Evolutionary conservation across 768 basidiomycete species (phyloP).

Genomic region (Collybiopsis confluens): DNA sequence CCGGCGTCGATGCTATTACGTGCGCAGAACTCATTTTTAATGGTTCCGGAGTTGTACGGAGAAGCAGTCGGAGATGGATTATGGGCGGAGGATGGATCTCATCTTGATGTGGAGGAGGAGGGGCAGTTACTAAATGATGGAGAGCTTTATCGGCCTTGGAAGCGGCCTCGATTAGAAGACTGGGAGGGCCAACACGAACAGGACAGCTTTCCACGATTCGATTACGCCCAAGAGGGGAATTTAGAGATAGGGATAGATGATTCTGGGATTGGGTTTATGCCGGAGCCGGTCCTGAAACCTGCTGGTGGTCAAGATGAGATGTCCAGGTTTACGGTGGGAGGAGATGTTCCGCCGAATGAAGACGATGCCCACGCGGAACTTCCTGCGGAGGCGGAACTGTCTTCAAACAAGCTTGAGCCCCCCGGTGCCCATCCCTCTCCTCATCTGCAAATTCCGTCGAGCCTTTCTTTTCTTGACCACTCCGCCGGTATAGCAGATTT

Average conservation of each 20-base stretch:
- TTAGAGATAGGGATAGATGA: constrained; percentile 7
- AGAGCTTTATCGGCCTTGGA: constrained; percentile 1
- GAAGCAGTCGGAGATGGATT: too few relatives aligned
- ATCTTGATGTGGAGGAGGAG: too few relatives aligned
- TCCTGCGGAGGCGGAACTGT: too few relatives aligned
- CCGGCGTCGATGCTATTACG: neutral
- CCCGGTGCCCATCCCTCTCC: neutral
- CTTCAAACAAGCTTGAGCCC: neutral
- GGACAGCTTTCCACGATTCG: neutral
- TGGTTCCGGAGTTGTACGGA: too few relatives aligned
- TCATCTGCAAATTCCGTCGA: neutral
- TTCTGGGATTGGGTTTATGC: constrained; percentile 19
- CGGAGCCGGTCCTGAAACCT: neutral
- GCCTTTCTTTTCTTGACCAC: constrained; percentile 23
- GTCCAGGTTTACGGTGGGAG: neutral
- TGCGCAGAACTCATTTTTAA: too few relatives aligned
- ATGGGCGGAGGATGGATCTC: too few relatives aligned
- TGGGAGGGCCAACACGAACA: neutral
- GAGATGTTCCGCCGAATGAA: too few relatives aligned
- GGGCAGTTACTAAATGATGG: neutral
- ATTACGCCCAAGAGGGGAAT: neutral
- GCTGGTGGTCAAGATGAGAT: neutral
- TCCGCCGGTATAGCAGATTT: constrained; percentile 32
- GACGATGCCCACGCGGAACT: too few relatives aligned
- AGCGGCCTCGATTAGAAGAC: constrained; percentile 14